Evolutionary conservation across 495 filamentous ascomycete species (phyloP).

Genomic region (Xylaria acuta): DNA sequence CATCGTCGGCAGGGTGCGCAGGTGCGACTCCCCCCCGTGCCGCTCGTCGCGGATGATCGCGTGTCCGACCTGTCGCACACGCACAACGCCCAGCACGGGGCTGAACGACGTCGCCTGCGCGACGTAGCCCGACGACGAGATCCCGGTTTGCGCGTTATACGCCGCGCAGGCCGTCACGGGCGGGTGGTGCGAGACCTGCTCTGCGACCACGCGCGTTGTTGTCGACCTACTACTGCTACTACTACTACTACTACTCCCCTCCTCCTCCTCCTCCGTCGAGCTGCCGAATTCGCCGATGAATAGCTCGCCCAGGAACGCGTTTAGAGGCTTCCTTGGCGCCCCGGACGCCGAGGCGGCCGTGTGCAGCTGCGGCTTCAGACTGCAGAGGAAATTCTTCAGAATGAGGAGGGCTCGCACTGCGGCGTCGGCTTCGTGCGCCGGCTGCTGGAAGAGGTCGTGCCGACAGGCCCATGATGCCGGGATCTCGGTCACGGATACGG

Average conservation of each 20-base stretch:
- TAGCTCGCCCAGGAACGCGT: slow-evolving; percentile 51
- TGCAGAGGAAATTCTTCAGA: slow-evolving; percentile 83
- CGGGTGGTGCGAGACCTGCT: slow-evolving; percentile 74
- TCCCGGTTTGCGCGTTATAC: slow-evolving; percentile 73
- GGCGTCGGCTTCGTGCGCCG: slow-evolving; percentile 71
- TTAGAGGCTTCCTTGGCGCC: slow-evolving; percentile 41
- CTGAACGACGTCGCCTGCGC: slow-evolving; percentile 86
- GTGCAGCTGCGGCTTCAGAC: slow-evolving; percentile 52
- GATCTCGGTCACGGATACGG: slow-evolving; percentile 81
- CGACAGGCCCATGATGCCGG: slow-evolving; percentile 89
- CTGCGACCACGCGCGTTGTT: slow-evolving; percentile 71
- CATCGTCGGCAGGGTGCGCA: slow-evolving; percentile 54
- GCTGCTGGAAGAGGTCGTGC: slow-evolving; percentile 79
- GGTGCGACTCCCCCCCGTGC: slow-evolving; percentile 57
- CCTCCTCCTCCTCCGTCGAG: slow-evolving; percentile 62
- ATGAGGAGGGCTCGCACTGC: slow-evolving; percentile 77
- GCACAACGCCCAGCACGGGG: slow-evolving; percentile 64
- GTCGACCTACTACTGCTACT: slow-evolving; percentile 47
- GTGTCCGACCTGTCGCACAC: slow-evolving; percentile 85
- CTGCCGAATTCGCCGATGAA: slow-evolving; percentile 72
- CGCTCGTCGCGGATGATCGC: slow-evolving; percentile 59
- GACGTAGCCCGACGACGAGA: slow-evolving; percentile 84
- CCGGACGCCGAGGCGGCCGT: too few relatives aligned
- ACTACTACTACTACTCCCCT: neutral
- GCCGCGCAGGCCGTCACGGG: slow-evolving; percentile 87